A percentile compares a stretch with the other conserved stretches of the same genome.
phyloP scores from a whole-genome alignment of 176 grass and related monocot genomes.

The Tillandsia fasciculata region DNA sequence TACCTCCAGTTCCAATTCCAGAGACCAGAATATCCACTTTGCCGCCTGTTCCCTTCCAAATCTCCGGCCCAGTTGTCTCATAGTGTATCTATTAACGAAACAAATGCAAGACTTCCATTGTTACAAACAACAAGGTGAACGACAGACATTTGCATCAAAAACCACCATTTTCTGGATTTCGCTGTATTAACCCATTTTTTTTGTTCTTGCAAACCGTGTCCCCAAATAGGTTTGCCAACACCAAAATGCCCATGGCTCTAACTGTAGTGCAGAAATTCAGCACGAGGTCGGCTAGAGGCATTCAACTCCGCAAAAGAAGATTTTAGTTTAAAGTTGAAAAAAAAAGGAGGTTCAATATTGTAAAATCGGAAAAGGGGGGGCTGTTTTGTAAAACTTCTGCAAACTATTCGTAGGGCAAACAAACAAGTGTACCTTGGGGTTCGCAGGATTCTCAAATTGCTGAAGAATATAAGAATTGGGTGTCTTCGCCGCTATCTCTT shows the following conservation, averaged over 20 bases:
- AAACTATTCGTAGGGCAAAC: neutral
- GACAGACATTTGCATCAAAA: too few relatives aligned
- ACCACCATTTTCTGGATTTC: too few relatives aligned
- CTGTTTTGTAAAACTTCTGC: neutral
- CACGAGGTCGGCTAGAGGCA: too few relatives aligned
- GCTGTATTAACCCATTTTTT: too few relatives aligned
- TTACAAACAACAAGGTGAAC: neutral
- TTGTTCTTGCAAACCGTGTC: too few relatives aligned
- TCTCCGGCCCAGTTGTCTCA: slow-evolving; percentile 51
- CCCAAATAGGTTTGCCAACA: too few relatives aligned
- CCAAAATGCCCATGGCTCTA: too few relatives aligned
- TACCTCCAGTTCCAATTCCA: slow-evolving; percentile 49
- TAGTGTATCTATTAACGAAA: slow-evolving; percentile 33
- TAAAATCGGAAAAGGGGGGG: too few relatives aligned
- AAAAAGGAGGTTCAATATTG: too few relatives aligned
- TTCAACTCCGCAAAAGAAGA: too few relatives aligned
- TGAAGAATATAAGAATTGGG: slow-evolving; percentile 42
- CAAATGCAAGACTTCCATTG: neutral
- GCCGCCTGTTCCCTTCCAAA: slow-evolving; percentile 40
- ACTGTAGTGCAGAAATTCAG: too few relatives aligned
- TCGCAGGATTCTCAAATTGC: slow-evolving; percentile 46
- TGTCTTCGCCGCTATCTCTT: slow-evolving; percentile 41
- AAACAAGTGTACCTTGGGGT: slow-evolving; percentile 36
- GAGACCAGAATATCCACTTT: slow-evolving; percentile 39
- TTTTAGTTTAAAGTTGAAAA: too few relatives aligned